phyloP scores from a whole-genome alignment of 2,329 filamentous ascomycete species.

The Aspergillus sp. region DNA sequence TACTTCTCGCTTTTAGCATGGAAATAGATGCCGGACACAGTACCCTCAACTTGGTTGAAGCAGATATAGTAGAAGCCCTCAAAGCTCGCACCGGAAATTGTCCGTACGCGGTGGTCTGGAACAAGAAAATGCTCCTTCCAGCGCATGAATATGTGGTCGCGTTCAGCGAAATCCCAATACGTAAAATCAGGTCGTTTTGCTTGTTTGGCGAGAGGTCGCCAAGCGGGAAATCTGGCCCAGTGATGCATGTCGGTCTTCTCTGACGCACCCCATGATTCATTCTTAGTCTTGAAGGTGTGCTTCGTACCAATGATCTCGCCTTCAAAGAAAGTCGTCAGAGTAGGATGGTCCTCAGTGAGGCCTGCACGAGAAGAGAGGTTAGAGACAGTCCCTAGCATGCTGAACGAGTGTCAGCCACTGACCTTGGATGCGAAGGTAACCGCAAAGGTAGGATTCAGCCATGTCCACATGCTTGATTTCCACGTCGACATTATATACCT shows the following conservation, averaged over 20 bases:
- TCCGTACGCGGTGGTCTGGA: constrained; percentile 88
- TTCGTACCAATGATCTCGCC: constrained; percentile 96
- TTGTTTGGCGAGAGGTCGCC: constrained; percentile 73
- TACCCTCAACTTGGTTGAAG: constrained; percentile 89
- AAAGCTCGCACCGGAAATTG: constrained; percentile 92
- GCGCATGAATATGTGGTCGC: constrained; percentile 94
- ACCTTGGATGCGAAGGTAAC: constrained; percentile 96
- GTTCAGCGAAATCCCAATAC: constrained; percentile 72
- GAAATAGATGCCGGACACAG: constrained; percentile 93
- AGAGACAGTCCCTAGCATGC: constrained; percentile 3
- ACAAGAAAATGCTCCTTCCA: constrained; percentile 99
- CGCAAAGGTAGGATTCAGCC: constrained; percentile 90
- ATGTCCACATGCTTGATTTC: constrained; percentile 97
- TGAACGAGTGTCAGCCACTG: constrained; percentile 20
- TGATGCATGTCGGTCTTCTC: constrained; percentile 91
- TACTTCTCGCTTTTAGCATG: constrained; percentile 98
- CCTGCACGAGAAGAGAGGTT: constrained; percentile 57
- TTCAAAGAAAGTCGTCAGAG: constrained; percentile 97
- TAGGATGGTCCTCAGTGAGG: constrained; percentile 92
- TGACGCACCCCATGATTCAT: constrained; percentile 87
- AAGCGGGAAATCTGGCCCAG: constrained; percentile 88
- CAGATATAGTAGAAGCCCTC: constrained; percentile 99
- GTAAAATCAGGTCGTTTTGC: constrained; percentile 63
- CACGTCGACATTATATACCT: constrained; percentile 93
- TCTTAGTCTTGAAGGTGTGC: constrained; percentile 89